A percentile compares a stretch with the other conserved stretches of the same genome.
Conservation (phyloP, 2,329 filamentous ascomycete genomes). For the Fusarium praegraminearum region DNA sequence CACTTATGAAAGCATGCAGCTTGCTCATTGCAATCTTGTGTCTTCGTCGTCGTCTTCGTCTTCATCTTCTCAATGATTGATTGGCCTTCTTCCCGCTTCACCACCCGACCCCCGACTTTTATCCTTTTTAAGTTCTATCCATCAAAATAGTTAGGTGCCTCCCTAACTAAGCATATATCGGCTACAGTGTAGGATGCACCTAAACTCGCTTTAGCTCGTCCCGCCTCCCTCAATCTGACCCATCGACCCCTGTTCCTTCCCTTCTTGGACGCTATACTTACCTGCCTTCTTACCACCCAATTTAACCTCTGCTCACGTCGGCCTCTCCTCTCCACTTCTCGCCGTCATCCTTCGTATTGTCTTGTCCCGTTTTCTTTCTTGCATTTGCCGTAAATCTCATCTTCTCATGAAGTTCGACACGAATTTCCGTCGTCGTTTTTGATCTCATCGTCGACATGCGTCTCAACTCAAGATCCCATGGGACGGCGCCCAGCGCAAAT, state of each 20-base stretch:
- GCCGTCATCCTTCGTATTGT: constrained; percentile 13
- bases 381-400: neutral
- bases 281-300: constrained; percentile 9
- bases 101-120: constrained; percentile 22
- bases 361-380: constrained; percentile 16
- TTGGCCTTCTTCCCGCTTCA: neutral
- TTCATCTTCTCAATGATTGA: neutral
- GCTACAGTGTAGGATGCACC: constrained; percentile 1
- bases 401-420: constrained; percentile 38
- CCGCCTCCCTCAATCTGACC: constrained; percentile 15
- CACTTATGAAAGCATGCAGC: neutral
- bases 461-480: constrained; percentile 17
- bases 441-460: constrained; percentile 44
- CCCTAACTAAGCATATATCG: neutral
- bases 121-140: constrained; percentile 6
- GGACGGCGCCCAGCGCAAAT: constrained; percentile 30
- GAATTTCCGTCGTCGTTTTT: constrained; percentile 23
- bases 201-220: constrained; percentile 23
- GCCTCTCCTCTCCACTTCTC: constrained; percentile 18
- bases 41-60: neutral
- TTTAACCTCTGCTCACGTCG: constrained; percentile 14
- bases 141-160: neutral
- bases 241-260: constrained; percentile 27
- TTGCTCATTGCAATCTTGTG: neutral
- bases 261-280: constrained; percentile 13